Conservation (phyloP, 768 basidiomycete genomes). For the Xerocomellus intermedius region DNA sequence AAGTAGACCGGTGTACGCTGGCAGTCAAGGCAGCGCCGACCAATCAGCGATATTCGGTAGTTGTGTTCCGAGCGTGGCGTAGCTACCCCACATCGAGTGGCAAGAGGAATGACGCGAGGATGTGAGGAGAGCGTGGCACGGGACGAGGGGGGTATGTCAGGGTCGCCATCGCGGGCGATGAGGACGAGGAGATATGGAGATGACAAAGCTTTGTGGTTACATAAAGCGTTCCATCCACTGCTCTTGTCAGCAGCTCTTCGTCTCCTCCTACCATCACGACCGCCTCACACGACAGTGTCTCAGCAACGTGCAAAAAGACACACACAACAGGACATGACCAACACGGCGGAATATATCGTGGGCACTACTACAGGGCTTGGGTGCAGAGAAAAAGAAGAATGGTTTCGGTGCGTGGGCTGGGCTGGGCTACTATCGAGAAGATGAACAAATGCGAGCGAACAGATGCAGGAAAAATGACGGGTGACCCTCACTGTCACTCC, state of each 20-base stretch:
- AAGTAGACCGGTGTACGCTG: neutral
- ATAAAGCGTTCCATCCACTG: conserved; percentile 31
- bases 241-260: conserved; percentile 35
- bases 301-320: neutral
- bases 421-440: conserved; percentile 4
- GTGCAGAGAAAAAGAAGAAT: neutral
- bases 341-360: neutral
- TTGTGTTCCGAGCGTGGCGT: neutral
- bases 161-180: neutral
- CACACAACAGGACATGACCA: neutral
- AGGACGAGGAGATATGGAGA: conserved; percentile 7
- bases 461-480: neutral
- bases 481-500: conserved; percentile 16
- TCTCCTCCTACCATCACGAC: conserved; percentile 36
- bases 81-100: neutral
- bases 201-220: conserved; percentile 37
- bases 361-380: conserved; percentile 15
- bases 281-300: neutral
- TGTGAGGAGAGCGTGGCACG: neutral
- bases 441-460: conserved; percentile 1
- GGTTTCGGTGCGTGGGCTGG: conserved; percentile 12
- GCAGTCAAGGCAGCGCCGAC: neutral
- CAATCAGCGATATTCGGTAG: neutral
- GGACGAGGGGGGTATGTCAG: too few relatives aligned
- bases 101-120: neutral